These are phyloP conservation scores for Neurospora sp. DNA, from an alignment of 2,329 filamentous ascomycete genomes.

Conservation along the genomic window DNA sequence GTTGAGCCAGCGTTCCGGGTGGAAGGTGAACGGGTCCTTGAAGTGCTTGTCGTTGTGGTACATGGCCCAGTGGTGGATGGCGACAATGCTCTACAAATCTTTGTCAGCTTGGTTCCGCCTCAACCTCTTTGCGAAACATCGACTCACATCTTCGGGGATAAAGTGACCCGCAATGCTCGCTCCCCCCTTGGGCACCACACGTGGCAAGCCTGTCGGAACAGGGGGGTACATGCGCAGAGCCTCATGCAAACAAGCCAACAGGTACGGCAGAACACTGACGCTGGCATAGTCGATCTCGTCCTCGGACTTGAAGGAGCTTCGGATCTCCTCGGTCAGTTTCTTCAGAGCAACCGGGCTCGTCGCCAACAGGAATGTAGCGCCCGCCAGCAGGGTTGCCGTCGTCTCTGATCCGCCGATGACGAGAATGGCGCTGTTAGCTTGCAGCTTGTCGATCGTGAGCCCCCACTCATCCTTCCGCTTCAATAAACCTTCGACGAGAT, in stretches of 20 bases:
- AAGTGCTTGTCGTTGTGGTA: conserved; percentile 35
- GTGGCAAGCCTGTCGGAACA: conserved; percentile 18
- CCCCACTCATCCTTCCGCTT: conserved; percentile 18
- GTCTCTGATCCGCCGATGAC: conserved; percentile 41
- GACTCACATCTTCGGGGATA: conserved; percentile 25
- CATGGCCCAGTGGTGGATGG: conserved; percentile 34
- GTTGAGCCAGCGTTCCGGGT: conserved; percentile 37
- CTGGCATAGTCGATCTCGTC: conserved; percentile 23
- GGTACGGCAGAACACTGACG: conserved; percentile 21
- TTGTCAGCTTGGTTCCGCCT: background rate
- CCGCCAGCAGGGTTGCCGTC: conserved; percentile 34
- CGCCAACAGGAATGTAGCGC: conserved; percentile 30
- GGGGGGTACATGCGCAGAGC: conserved; percentile 26
- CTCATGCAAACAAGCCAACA: conserved; percentile 27
- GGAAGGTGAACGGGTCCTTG: conserved; percentile 32
- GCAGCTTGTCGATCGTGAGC: conserved; percentile 15
- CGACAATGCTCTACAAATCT: conserved; percentile 28
- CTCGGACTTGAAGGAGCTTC: conserved; percentile 26
- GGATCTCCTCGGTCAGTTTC: conserved; percentile 31
- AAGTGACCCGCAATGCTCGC: conserved; percentile 21
- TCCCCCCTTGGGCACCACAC: conserved; percentile 24
- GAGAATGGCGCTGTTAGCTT: conserved; percentile 20
- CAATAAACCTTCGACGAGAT: conserved; percentile 16
- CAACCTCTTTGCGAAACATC: background rate
- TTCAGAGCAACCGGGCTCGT: conserved; percentile 25